phyloP scores from a whole-genome alignment of 352 stramenopile genomes.

The Phytophthora pini region DNA sequence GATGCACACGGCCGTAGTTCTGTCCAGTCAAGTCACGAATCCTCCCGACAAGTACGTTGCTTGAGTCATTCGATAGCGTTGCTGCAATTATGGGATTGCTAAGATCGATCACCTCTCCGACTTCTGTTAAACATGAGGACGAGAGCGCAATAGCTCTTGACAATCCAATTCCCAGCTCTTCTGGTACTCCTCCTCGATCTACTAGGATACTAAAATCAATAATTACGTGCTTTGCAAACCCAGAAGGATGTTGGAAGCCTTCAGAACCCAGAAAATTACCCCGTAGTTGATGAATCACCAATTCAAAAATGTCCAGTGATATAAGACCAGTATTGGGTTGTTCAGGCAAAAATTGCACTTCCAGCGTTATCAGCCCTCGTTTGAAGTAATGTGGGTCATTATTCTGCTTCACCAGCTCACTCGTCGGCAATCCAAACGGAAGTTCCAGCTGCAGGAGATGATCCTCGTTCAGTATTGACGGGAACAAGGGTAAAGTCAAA shows the following conservation, averaged over 20 bases:
- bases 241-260: background rate
- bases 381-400: constrained; percentile 27
- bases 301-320: constrained; percentile 14
- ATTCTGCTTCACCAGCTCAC: background rate
- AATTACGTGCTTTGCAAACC: constrained; percentile 10
- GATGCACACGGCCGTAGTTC: constrained; percentile 28
- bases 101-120: constrained; percentile 32
- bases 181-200: background rate
- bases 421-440: constrained; percentile 23
- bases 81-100: constrained; percentile 25
- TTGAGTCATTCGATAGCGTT: constrained; percentile 8
- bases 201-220: constrained; percentile 29
- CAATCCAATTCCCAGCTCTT: constrained; percentile 19
- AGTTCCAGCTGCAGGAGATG: constrained; percentile 44
- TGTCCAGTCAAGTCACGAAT: constrained; percentile 32
- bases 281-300: constrained; percentile 36
- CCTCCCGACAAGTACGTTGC: constrained; percentile 26
- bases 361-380: constrained; percentile 34
- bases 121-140: constrained; percentile 13
- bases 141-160: constrained; percentile 21
- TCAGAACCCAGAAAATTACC: background rate
- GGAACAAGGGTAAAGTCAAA: constrained; percentile 41
- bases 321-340: background rate
- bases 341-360: constrained; percentile 43
- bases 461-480: constrained; percentile 20